phyloP scores from a whole-genome alignment of 177 flowering plant genomes.

The Tripterygium wilfordii region DNA sequence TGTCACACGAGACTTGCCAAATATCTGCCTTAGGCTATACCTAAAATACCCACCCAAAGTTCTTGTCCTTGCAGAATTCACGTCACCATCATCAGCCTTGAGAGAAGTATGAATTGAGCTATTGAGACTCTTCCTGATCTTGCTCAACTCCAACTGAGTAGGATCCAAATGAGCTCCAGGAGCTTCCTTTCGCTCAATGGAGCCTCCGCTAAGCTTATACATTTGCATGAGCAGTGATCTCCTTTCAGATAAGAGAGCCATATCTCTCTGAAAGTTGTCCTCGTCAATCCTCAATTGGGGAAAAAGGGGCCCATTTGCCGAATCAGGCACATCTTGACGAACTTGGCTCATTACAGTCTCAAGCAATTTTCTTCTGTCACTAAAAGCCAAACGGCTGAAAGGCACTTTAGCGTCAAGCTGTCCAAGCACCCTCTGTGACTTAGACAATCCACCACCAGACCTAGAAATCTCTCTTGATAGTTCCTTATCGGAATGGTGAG shows the following conservation, averaged over 20 bases:
- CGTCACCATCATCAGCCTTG: slow-evolving; percentile 27
- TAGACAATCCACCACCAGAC: slow-evolving; percentile 36
- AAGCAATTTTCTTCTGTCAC: slow-evolving; percentile 76
- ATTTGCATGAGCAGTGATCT: slow-evolving; percentile 42
- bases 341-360: slow-evolving; percentile 54
- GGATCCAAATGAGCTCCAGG: slow-evolving; percentile 29
- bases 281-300: slow-evolving; percentile 39
- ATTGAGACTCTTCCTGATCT: slow-evolving; percentile 42
- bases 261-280: slow-evolving; percentile 32
- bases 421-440: slow-evolving; percentile 38
- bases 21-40: slow-evolving; percentile 48
- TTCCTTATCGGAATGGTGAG: slow-evolving; percentile 27
- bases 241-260: slow-evolving; percentile 35
- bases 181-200: slow-evolving; percentile 18
- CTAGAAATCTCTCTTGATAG: slow-evolving; percentile 26
- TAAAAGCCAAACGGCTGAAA: slow-evolving; percentile 64
- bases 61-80: slow-evolving; percentile 32
- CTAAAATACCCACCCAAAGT: slow-evolving; percentile 47
- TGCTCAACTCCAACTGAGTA: slow-evolving; percentile 35
- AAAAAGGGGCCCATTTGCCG: slow-evolving; percentile 41
- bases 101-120: slow-evolving; percentile 18
- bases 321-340: slow-evolving; percentile 36
- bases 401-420: slow-evolving; percentile 30
- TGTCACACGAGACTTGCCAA: slow-evolving; percentile 44
- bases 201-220: slow-evolving; percentile 33